These are phyloP conservation scores for Apiospora malaysiana DNA, from an alignment of 2,329 filamentous ascomycete genomes.

Conservation along the genomic window DNA sequence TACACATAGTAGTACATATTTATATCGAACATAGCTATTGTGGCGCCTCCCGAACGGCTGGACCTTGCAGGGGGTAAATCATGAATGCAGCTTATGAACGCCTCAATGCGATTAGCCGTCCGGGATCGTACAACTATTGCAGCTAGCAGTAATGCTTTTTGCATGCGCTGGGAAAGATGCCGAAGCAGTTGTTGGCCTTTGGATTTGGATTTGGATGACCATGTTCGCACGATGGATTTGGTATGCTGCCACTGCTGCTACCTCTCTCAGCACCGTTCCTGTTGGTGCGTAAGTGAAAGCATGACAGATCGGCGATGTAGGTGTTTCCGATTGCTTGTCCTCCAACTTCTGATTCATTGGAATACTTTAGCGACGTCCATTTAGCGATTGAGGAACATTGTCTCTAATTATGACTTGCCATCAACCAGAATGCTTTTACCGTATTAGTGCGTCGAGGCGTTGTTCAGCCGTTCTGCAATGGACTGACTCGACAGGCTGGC, in stretches of 20 bases:
- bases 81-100: not conserved
- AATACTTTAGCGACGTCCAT: not conserved
- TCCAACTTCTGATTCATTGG: constrained; percentile 16
- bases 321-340: constrained; percentile 11
- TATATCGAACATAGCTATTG: not conserved
- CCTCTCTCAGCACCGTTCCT: not conserved
- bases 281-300: not conserved
- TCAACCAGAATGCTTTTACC: not conserved
- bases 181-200: not conserved
- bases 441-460: not conserved
- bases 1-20: not conserved
- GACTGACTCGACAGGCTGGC: not conserved
- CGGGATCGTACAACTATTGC: not conserved
- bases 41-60: constrained; percentile 15
- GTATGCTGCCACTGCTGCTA: too few relatives aligned
- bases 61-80: not conserved
- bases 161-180: not conserved
- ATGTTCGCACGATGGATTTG: not conserved
- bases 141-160: not conserved
- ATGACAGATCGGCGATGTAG: constrained; percentile 4
- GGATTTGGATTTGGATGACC: not conserved
- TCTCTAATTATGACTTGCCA: not conserved
- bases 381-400: not conserved
- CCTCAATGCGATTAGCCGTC: constrained; percentile 1
- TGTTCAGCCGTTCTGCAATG: not conserved